Percentiles rank a stretch among this genome's conserved stretches.
Evolutionary conservation across 495 filamentous ascomycete genomes (phyloP).

Genomic region (Pseudevernia furfuracea): DNA sequence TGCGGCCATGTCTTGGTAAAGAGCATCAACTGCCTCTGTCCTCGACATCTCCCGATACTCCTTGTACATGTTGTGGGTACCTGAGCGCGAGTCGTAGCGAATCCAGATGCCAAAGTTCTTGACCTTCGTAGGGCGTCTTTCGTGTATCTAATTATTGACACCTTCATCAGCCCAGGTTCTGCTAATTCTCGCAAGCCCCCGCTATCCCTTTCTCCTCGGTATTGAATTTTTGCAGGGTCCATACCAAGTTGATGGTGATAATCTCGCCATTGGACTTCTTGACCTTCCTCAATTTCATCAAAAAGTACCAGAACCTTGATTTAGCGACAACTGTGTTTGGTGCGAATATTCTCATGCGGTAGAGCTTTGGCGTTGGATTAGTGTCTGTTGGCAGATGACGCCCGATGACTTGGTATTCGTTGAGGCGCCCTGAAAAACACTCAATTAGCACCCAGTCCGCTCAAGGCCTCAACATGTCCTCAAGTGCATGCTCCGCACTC

Average conservation of each 20-base stretch:
- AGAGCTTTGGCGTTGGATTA: constrained; percentile 92
- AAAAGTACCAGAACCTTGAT: constrained; percentile 99
- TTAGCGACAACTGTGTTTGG: constrained; percentile 96
- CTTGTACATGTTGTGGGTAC: constrained; percentile 99
- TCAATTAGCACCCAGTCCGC: constrained; percentile 25
- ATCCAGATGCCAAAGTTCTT: constrained; percentile 99
- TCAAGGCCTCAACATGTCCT: constrained; percentile 8
- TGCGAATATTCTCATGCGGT: constrained; percentile 99
- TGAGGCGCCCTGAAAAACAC: constrained; percentile 74
- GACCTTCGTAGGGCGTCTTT: constrained; percentile 97
- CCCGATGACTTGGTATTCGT: constrained; percentile 99
- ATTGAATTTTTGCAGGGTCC: constrained; percentile 29
- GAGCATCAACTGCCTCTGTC: constrained; percentile 85
- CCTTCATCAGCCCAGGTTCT: constrained; percentile 1
- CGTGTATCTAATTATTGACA: constrained; percentile 61
- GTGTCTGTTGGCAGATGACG: constrained; percentile 95
- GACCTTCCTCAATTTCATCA: constrained; percentile 96
- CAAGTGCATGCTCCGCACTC: neutral
- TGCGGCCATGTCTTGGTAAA: constrained; percentile 99
- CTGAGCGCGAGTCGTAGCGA: constrained; percentile 98
- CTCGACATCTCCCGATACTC: constrained; percentile 98
- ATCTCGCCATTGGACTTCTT: constrained; percentile 99
- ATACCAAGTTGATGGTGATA: constrained; percentile 89
- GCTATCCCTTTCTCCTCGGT: neutral
- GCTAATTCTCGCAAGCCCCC: neutral